Evolutionary conservation across 176 grass and related monocot species (phyloP).

Genomic region (Rhynchospora breviuscula): DNA sequence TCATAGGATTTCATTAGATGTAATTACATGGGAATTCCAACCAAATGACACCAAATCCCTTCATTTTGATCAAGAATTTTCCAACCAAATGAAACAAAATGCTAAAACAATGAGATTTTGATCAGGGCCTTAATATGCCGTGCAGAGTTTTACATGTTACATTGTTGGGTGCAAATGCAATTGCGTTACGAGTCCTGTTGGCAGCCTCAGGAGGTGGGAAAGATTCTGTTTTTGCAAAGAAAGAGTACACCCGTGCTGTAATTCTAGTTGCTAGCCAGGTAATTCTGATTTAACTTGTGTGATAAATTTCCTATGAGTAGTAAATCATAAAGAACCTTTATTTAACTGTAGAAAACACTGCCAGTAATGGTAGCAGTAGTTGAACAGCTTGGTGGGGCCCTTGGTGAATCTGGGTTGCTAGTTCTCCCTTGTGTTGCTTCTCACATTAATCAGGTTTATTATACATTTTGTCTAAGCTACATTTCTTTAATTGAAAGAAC

Average conservation of each 20-base stretch:
- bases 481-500: not conserved
- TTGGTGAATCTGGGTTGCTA: constrained; percentile 65
- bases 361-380: constrained; percentile 80
- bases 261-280: constrained; percentile 93
- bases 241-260: constrained; percentile 78
- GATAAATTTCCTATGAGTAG: not conserved
- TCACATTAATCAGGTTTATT: constrained; percentile 70
- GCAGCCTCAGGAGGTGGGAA: constrained; percentile 29
- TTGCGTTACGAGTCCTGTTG: constrained; percentile 46
- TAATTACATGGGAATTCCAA: too few relatives aligned
- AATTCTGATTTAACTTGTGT: constrained; percentile 11
- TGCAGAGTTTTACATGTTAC: constrained; percentile 65
- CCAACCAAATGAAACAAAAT: too few relatives aligned
- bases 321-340: not conserved
- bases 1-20: too few relatives aligned
- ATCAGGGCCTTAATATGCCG: too few relatives aligned
- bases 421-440: constrained; percentile 63
- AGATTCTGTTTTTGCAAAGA: constrained; percentile 52
- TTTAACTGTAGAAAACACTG: constrained; percentile 61
- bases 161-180: constrained; percentile 50
- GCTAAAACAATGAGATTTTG: too few relatives aligned
- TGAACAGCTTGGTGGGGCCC: constrained; percentile 68
- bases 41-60: too few relatives aligned
- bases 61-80: too few relatives aligned
- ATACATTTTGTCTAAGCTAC: not conserved